phyloP scores from a whole-genome alignment of 257 asterid species.

The Penstemon davidsonii region DNA sequence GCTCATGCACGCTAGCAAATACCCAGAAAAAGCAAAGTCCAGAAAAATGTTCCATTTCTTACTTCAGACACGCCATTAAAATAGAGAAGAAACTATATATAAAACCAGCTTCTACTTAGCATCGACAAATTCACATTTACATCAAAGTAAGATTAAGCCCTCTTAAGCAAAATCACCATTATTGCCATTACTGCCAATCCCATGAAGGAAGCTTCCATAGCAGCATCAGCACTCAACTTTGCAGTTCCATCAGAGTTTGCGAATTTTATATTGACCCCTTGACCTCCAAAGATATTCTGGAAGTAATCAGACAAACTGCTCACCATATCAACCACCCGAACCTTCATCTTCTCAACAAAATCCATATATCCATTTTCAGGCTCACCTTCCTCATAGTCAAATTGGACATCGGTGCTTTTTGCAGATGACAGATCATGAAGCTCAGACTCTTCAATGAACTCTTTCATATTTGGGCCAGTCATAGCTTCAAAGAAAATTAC shows the following conservation, averaged over 20 bases:
- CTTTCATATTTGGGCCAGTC: conserved; percentile 12
- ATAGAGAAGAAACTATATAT: not conserved
- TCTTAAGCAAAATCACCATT: conserved; percentile 44
- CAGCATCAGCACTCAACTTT: conserved; percentile 31
- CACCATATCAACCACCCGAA: conserved; percentile 62
- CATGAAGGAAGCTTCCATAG: conserved; percentile 52
- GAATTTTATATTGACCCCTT: conserved; percentile 15
- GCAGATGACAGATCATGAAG: conserved; percentile 21
- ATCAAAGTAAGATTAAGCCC: conserved; percentile 22
- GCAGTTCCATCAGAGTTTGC: conserved; percentile 39
- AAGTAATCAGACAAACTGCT: conserved; percentile 56
- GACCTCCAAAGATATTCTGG: conserved; percentile 53
- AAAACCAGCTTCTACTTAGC: not conserved
- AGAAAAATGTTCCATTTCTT: not conserved
- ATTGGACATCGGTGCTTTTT: not conserved
- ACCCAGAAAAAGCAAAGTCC: not conserved
- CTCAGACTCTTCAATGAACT: conserved; percentile 28
- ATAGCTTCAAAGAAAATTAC: conserved; percentile 14
- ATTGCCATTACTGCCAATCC: conserved; percentile 71
- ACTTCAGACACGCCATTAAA: not conserved
- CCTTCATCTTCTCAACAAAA: conserved; percentile 41
- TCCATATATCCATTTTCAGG: conserved; percentile 24
- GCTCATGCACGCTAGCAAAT: too few species aligned
- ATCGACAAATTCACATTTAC: conserved; percentile 35
- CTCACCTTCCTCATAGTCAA: conserved; percentile 20